Conservation (phyloP, 2,329 filamentous ascomycete genomes). For the Fusarium sp. region DNA sequence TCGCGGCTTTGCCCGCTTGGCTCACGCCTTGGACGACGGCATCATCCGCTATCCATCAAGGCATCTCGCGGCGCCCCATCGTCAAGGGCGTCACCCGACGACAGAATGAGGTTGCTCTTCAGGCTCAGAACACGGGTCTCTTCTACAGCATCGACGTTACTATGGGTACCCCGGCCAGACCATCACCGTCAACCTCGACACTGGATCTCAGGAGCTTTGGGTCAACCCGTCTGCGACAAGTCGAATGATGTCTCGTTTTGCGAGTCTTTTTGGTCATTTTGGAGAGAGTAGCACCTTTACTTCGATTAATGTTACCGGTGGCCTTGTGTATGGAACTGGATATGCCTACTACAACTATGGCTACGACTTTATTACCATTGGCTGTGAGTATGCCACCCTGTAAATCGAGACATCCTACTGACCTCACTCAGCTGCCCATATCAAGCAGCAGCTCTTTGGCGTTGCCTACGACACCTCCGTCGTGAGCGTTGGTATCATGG, state of each 20-base stretch:
- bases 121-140: slow-evolving; percentile 46
- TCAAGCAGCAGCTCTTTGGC: slow-evolving; percentile 53
- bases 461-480: slow-evolving; percentile 49
- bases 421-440: slow-evolving; percentile 41
- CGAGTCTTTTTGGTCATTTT: slow-evolving; percentile 46
- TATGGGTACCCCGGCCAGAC: slow-evolving; percentile 53
- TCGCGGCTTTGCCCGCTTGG: slow-evolving; percentile 47
- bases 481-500: slow-evolving; percentile 50
- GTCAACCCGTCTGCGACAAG: slow-evolving; percentile 54
- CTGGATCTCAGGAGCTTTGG: slow-evolving; percentile 57
- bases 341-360: slow-evolving; percentile 50
- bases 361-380: slow-evolving; percentile 50
- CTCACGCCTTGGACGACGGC: slow-evolving; percentile 39
- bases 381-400: slow-evolving; percentile 43
- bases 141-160: slow-evolving; percentile 55
- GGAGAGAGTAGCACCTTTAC: slow-evolving; percentile 46
- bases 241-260: slow-evolving; percentile 46
- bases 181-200: slow-evolving; percentile 56
- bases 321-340: slow-evolving; percentile 49
- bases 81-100: slow-evolving; percentile 46
- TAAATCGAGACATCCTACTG: neutral
- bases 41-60: slow-evolving; percentile 47
- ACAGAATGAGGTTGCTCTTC: slow-evolving; percentile 44
- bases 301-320: slow-evolving; percentile 41
- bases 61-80: slow-evolving; percentile 44